These are phyloP conservation scores for Musa balbisiana DNA, from an alignment of 202 grass and related monocot genomes.

Conservation along the genomic window DNA sequence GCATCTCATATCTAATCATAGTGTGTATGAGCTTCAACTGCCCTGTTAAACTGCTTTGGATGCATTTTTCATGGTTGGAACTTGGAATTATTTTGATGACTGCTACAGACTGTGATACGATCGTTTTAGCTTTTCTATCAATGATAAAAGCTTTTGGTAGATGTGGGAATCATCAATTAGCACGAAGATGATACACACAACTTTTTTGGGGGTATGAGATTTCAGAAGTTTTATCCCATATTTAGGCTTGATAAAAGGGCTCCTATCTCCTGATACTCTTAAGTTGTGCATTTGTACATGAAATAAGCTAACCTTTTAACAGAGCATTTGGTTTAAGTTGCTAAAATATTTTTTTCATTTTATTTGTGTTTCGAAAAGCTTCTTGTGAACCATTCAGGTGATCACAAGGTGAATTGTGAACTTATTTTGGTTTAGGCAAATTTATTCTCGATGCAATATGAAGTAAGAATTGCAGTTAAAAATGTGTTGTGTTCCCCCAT, in stretches of 20 bases:
- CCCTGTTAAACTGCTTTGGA: not conserved
- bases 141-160: not conserved
- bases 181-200: not conserved
- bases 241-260: not conserved
- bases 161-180: not conserved
- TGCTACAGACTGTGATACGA: not conserved
- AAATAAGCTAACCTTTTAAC: too few relatives aligned
- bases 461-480: not conserved
- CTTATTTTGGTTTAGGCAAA: not conserved
- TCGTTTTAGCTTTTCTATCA: not conserved
- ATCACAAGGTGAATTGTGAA: not conserved
- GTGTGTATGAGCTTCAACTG: not conserved
- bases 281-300: too few relatives aligned
- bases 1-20: not conserved
- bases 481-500: not conserved
- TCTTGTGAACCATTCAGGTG: not conserved
- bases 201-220: not conserved
- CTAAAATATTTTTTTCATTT: too few relatives aligned
- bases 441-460: too few relatives aligned
- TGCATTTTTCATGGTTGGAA: not conserved
- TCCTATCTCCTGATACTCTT: not conserved
- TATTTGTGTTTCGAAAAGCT: not conserved
- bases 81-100: not conserved
- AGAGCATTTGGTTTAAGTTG: too few relatives aligned
- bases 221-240: not conserved